Base-by-base conservation (phyloP, 768 basidiomycete genomes). In the Leccinum incarnatum region DNA sequence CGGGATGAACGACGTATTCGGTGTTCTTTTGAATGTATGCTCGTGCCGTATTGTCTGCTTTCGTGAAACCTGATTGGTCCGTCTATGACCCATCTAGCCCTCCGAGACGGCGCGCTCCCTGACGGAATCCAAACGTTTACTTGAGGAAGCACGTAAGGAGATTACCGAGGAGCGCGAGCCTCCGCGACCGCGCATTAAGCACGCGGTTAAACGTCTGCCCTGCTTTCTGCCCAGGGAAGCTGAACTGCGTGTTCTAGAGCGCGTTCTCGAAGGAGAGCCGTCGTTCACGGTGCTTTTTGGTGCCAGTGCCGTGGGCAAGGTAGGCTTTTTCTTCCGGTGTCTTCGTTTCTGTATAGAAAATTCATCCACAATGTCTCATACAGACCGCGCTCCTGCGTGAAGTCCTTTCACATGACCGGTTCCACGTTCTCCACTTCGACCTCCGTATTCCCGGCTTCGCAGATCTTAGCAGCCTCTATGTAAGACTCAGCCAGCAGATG, bases 361-460 rank as follows among this genome's bases (percentile, higher is more conserved):
- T 53, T 64, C 53, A 53, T 34, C 1, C 4, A 14, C 8, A 42
- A 42, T n/a, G 40, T 27, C 40, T 34, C 32, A 36, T 55, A 48
- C 65, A 91, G 86, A 94, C 92, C 5, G 85, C 88, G 0, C 80
- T 94, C 8, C 77, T 93, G 12, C 82, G 91, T 48, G 88, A 93
- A 72, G 83, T 93, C 27, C 82, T 94, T 25, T 85, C 84, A 11
- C 76, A 78, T 19, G 79, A 85, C 10, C 76, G 76, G 52, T 93
- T 88, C 67, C 89, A 91, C 73, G 89, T 93, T 55, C 79, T 93
- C 51, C 88, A 91, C 67, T 90, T 93, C 63, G 91, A 93, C 71
- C 78, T 94, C 46, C 84, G 91, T 5, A 91, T 93, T 51, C 83
- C 91, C 3, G 91, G 90, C 0, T 93, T 93, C 65, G 89, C 90